Percentiles rank a stretch among this genome's conserved stretches.
These are phyloP conservation scores for Colletotrichum incanum DNA, from an alignment of 2,329 filamentous ascomycete species.

Conservation along the genomic window DNA sequence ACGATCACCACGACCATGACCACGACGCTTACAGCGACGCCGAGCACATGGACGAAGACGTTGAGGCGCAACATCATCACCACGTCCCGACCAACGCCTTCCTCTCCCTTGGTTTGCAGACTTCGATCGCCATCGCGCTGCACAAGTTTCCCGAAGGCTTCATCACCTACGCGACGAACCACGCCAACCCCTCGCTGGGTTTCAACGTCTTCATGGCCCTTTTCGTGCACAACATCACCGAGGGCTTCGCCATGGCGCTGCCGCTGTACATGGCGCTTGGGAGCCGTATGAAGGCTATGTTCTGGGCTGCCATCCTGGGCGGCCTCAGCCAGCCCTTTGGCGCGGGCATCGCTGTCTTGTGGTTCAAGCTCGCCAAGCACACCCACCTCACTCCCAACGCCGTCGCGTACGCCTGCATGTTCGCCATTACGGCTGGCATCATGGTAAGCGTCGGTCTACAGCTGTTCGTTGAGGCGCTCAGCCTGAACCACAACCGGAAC, in stretches of 20 bases:
- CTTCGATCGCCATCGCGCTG: conserved; percentile 92
- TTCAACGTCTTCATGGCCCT: conserved; percentile 95
- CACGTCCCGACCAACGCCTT: conserved; percentile 96
- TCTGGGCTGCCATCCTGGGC: conserved; percentile 87
- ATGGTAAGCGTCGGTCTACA: conserved; percentile 96
- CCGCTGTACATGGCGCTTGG: conserved; percentile 93
- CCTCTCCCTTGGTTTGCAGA: conserved; percentile 94
- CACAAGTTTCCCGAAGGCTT: conserved; percentile 94
- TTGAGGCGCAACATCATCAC: conserved; percentile 82
- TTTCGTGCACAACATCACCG: conserved; percentile 98
- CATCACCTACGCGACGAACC: conserved; percentile 97
- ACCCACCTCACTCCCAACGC: conserved; percentile 66
- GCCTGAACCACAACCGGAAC: conserved; percentile 83
- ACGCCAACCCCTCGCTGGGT: conserved; percentile 90
- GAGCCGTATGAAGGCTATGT: conserved; percentile 85
- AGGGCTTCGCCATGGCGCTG: conserved; percentile 94
- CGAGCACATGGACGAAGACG: conserved; percentile 53
- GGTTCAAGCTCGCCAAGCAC: conserved; percentile 81
- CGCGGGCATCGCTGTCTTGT: conserved; percentile 85
- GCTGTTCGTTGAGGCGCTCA: conserved; percentile 88
- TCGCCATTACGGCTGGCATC: conserved; percentile 91
- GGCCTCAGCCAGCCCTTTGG: conserved; percentile 91
- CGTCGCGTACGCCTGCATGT: conserved; percentile 84
- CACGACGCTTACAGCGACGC: conserved; percentile 50
- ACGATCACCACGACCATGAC: conserved; percentile 24